Evolutionary conservation across 495 filamentous ascomycete species (phyloP), one percentile per base, ranked within the genome.

Genomic region (Penicillium pancosmium): DNA sequence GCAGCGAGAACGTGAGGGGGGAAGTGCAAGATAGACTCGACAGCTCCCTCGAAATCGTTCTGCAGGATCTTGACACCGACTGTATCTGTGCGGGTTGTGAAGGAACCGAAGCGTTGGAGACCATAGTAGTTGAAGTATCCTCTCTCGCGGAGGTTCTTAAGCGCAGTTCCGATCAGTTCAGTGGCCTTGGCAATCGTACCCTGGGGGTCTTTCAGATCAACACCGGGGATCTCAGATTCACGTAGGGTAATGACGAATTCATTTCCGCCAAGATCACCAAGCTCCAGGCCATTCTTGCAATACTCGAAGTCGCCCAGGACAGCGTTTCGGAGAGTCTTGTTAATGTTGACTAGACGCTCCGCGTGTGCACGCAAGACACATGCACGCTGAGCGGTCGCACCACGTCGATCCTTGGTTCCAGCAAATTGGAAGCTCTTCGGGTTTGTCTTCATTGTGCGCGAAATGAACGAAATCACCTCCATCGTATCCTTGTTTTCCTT

Each of bases 401-500:
- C 94, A 36, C 94, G 87, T 19, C 90, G 84, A 69, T 98, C 94
- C 74, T 98, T 98, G 52, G 93, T 98, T 8, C 94, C 94, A 7
- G 93, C 92, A 66, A 93, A 94, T 38, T 89, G 82, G 65, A 97
- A 92, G 54, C 75, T 76, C 60, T 86, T 86, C 3, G 85, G 73
- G 50, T 86, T 86, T 64, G 89, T 78, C 61, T 87, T 86, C 34
- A 96, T 66, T 16, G 84, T 78, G 47, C 86, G 84, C 0, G 86
- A 85, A 8, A 98, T 76, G 56, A 86, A 88, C 8, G 82, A 85
- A 27, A 95, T 79, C 0, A 90, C 87, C 60, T 98, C 93, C 91
- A 97, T 96, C 2, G 95, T 98, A 66, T 98, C 95, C 64, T 92
- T 92, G 73, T 98, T 98, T 73, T 98, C 94, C 76, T 98, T 98